Evolutionary conservation across 139 green algal species (phyloP).

Genomic region (Ettlia oleoabundans): DNA sequence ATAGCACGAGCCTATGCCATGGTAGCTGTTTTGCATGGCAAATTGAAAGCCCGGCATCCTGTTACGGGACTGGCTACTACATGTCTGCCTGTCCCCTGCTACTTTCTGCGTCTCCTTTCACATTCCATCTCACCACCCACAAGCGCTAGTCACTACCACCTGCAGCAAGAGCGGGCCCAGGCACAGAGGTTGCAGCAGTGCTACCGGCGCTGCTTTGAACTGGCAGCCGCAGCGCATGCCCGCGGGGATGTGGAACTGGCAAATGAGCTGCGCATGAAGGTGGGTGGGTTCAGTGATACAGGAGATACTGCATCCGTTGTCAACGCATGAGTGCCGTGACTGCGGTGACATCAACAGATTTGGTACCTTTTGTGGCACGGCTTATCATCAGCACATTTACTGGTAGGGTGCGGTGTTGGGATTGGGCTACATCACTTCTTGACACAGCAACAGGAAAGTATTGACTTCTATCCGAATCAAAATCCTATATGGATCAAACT

Average conservation of each 20-base stretch:
- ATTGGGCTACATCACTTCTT: too few species aligned
- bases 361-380: too few species aligned
- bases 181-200: slow-evolving; percentile 5
- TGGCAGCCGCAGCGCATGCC: background rate
- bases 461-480: background rate
- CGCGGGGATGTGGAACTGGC: background rate
- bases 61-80: background rate
- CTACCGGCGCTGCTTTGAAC: slow-evolving; percentile 11
- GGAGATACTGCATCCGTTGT: too few species aligned
- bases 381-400: too few species aligned
- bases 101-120: background rate
- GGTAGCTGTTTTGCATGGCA: background rate
- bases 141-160: background rate
- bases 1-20: background rate
- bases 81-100: background rate
- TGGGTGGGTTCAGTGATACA: background rate
- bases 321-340: too few species aligned
- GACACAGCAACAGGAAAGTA: too few species aligned
- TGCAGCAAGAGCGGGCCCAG: slow-evolving; percentile 30
- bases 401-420: too few species aligned
- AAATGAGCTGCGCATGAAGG: background rate
- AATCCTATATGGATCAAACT: background rate
- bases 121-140: background rate
- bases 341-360: too few species aligned
- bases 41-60: too few species aligned